Base-by-base conservation (phyloP, 75 land plant genomes). In the Gnetum montanum region DNA sequence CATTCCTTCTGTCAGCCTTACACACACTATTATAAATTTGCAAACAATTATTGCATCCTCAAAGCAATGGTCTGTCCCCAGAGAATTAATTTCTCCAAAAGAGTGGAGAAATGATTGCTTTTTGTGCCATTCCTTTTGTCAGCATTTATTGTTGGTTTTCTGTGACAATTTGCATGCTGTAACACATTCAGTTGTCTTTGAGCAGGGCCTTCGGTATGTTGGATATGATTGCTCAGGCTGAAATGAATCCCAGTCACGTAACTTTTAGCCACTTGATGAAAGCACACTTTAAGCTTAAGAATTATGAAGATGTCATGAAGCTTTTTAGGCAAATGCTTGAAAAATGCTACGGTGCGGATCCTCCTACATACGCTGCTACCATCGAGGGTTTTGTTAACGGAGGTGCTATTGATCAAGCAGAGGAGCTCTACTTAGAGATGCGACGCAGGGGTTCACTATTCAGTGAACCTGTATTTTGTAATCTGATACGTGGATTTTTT, bases 181-280 rank as follows among this genome's bases (percentile, higher is more conserved):
- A 70, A 75, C 10, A 79, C 75, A 25, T 25, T 12, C 16, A 79
- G 51, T 5, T n/a, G n/a, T n/a, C n/a, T n/a, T n/a, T n/a, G n/a
- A n/a, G n/a, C n/a, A n/a, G n/a, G n/a, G n/a, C 47, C 8, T 58
- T 68, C 0, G 73, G 64, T 10, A 75, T 75, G 55, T 59, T 74
- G 3, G 57, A 71, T 12, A 75, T 71, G 15, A 53, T 83, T n/a
- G 72, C 27, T 0, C 62, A 71, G 8, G 79, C 86, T 12, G 75
- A 75, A 0, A 71, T 78, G 38, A 65, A 57, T 20, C 86, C 86
- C 0, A 71, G 76, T 2, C 34, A 69, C 0, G 70, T 79, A 18
- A 83, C 86, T 18, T 83, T 79, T 25, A 57, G 73, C 45, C 86
- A 83, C 24, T 63, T 83, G 19, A 79, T 82, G 31, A 83, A 79